Percentiles rank a stretch among this genome's conserved stretches.
Conservation (phyloP, 2,329 filamentous ascomycete species). For the Neofusicoccum sp. region DNA sequence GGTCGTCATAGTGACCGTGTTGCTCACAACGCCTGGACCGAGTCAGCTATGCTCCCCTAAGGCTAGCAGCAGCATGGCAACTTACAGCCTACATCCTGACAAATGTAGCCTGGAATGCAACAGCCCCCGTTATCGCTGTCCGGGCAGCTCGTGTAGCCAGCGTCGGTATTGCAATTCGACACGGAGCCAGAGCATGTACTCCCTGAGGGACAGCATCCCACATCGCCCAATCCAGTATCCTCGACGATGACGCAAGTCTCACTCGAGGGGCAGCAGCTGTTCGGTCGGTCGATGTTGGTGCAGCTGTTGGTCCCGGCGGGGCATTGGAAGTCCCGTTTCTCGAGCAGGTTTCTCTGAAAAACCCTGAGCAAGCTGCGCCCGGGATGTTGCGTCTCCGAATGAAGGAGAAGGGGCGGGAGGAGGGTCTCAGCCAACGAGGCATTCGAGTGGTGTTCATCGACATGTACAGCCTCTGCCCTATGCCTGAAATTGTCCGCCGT, state of each 20-base stretch:
- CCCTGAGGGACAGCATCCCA: constrained; percentile 73
- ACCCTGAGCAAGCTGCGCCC: constrained; percentile 21
- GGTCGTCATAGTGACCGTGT: constrained; percentile 25
- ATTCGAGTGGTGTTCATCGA: constrained; percentile 26
- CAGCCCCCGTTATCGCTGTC: constrained; percentile 69
- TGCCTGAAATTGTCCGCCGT: constrained; percentile 21
- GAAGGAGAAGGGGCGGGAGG: constrained; percentile 50
- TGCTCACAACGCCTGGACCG: constrained; percentile 21
- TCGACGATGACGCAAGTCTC: constrained; percentile 65
- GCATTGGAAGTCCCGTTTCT: constrained; percentile 63
- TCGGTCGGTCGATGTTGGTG: constrained; percentile 60
- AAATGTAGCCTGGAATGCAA: constrained; percentile 70
- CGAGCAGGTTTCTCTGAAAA: constrained; percentile 34
- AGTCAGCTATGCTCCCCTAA: neutral
- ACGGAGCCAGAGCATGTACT: constrained; percentile 63
- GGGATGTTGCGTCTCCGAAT: constrained; percentile 39
- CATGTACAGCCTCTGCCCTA: constrained; percentile 41
- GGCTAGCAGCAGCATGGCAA: neutral
- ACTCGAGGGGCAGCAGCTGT: constrained; percentile 69
- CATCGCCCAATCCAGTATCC: constrained; percentile 62
- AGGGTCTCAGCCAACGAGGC: constrained; percentile 39
- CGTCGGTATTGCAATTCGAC: constrained; percentile 55
- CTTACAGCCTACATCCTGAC: constrained; percentile 67
- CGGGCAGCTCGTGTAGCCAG: constrained; percentile 64
- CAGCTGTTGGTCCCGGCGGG: constrained; percentile 66